Base-by-base conservation (phyloP, 495 filamentous ascomycete genomes). In the Ramalina peruviana region DNA sequence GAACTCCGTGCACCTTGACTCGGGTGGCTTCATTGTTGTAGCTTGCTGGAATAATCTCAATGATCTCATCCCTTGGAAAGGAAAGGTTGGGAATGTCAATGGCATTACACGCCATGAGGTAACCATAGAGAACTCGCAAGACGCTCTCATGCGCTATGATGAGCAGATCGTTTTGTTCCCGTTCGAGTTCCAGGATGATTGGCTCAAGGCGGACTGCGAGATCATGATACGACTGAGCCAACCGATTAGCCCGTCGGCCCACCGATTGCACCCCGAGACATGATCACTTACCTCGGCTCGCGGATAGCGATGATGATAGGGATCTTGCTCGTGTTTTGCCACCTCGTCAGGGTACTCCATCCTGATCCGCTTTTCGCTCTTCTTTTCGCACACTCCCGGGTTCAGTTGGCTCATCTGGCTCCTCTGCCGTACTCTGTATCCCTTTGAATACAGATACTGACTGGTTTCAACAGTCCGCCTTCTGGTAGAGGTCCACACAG, bases 131-230 rank as follows among this genome's bases (percentile, higher is more conserved):
- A 39, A 99, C 93, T 43, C 93, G 85, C 42, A 99, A 71, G 12
- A 99, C 93, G 52, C 85, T 90, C 65, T 99, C 93, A 60, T 99
- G 93, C 13, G 93, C 93, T 62, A 99, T 95, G 54, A 99, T 95
- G 26, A 99, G 72, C 37, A 99, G 72, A 65, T 99, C 93, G 51
- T 93, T 94, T 60, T 95, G 85, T 63, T 99, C 92, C 33, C 93
- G 83, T 66, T 99, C 93, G 3, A 99, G 75, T 65, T 99, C 93
- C 10, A 99, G 77, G 63, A 99, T 99, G 53, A 99, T 92, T 9
- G 93, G 93, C 65, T 99, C 93, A n/a, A 97, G 79, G 19, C 93
- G 85, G 49, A 97, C 92, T 21, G 93, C 93, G 37, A 99, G 78
- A 61, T 99, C 92, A 64, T 99, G 92, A 63, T 99, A 99, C 20